A percentile compares a stretch with the other conserved stretches of the same genome.
phyloP scores from a whole-genome alignment of 2,329 filamentous ascomycete genomes.

The Stachybotrys chlorohalonatus region DNA sequence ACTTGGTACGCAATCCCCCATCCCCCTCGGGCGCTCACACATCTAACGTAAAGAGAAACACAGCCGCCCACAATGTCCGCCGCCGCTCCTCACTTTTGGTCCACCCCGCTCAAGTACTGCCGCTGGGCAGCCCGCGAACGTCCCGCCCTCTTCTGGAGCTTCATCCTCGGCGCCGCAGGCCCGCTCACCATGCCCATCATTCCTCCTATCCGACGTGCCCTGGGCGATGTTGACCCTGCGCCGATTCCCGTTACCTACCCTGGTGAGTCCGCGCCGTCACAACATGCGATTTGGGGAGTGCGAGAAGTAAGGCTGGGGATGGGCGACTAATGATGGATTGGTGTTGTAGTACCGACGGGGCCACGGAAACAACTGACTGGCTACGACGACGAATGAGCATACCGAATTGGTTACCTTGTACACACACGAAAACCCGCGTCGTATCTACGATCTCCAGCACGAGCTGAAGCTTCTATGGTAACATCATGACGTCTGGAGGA shows the following conservation, averaged over 20 bases:
- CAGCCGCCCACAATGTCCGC: constrained; percentile 43
- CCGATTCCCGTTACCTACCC: constrained; percentile 86
- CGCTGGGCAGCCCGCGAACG: constrained; percentile 82
- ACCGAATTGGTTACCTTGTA: not conserved
- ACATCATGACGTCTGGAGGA: not conserved
- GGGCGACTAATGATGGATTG: not conserved
- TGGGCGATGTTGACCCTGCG: constrained; percentile 66
- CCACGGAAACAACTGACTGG: constrained; percentile 51
- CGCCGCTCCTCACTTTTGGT: constrained; percentile 68
- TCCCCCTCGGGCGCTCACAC: not conserved
- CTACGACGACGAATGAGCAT: constrained; percentile 45
- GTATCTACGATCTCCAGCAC: not conserved
- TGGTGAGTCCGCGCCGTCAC: constrained; percentile 47
- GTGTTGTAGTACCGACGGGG: constrained; percentile 42
- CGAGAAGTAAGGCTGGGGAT: not conserved
- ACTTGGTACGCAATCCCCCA: constrained; percentile 21
- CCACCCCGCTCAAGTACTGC: constrained; percentile 71
- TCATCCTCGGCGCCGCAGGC: constrained; percentile 63
- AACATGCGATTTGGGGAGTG: not conserved
- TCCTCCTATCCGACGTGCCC: constrained; percentile 60
- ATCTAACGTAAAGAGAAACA: not conserved
- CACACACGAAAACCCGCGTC: not conserved
- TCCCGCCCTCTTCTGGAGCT: constrained; percentile 85
- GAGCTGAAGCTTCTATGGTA: not conserved
- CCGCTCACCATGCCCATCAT: constrained; percentile 62